These are phyloP conservation scores for Trichoderma pleuroti DNA, from an alignment of 2,329 filamentous ascomycete genomes.

Conservation along the genomic window DNA sequence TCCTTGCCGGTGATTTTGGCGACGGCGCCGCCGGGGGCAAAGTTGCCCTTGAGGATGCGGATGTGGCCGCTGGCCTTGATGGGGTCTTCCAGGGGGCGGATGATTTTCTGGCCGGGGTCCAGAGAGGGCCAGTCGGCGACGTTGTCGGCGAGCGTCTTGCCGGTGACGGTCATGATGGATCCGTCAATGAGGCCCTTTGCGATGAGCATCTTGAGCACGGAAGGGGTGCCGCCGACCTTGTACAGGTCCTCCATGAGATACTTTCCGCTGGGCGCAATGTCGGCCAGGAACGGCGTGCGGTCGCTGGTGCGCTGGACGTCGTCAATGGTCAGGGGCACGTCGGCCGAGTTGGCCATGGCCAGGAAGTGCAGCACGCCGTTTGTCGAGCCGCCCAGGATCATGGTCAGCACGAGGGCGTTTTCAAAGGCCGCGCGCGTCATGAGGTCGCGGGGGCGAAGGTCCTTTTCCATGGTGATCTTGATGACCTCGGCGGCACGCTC, in stretches of 20 bases:
- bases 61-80: conserved; percentile 87
- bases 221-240: conserved; percentile 78
- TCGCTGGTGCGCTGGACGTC: conserved; percentile 79
- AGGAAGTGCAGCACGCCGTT: conserved; percentile 87
- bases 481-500: conserved; percentile 77
- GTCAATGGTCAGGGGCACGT: conserved; percentile 71
- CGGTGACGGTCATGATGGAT: conserved; percentile 74
- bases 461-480: conserved; percentile 71
- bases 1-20: conserved; percentile 98
- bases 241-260: conserved; percentile 89
- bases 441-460: conserved; percentile 77
- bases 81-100: conserved; percentile 69
- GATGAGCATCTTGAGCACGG: conserved; percentile 81
- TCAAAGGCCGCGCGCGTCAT: conserved; percentile 79
- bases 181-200: conserved; percentile 74
- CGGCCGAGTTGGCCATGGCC: conserved; percentile 84
- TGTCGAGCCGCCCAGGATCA: conserved; percentile 86
- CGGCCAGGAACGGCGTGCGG: conserved; percentile 80
- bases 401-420: conserved; percentile 85
- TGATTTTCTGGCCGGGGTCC: conserved; percentile 75
- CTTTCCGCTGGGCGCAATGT: conserved; percentile 77
- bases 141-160: conserved; percentile 79
- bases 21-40: conserved; percentile 84
- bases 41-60: conserved; percentile 81
- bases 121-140: conserved; percentile 73